These are phyloP conservation scores for Camellia sinensis DNA, from an alignment of 148 eudicot species.

Conservation along the genomic window DNA sequence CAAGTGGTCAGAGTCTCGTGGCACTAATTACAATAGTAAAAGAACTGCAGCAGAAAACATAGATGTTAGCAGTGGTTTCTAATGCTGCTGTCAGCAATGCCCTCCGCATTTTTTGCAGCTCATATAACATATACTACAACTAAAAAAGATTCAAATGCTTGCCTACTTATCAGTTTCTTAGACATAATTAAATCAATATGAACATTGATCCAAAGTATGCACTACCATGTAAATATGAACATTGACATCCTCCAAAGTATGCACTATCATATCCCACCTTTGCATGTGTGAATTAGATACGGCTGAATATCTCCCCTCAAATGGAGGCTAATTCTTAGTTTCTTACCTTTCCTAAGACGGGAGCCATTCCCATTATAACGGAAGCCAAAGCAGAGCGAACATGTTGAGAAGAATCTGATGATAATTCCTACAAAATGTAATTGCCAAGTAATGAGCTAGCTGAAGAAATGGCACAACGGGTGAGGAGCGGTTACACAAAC, in stretches of 20 bases:
- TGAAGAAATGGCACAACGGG: background rate
- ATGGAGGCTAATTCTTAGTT: conserved; percentile 44
- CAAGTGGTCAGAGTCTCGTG: background rate
- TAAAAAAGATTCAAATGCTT: background rate
- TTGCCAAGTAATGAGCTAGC: conserved; percentile 22
- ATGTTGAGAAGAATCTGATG: conserved; percentile 98
- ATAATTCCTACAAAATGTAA: conserved; percentile 63
- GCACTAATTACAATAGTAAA: background rate
- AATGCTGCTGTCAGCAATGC: background rate
- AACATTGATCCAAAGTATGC: conserved; percentile 2
- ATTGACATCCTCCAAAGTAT: conserved; percentile 1
- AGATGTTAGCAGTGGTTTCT: background rate
- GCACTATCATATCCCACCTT: background rate
- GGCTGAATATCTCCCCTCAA: background rate
- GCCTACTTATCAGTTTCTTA: background rate
- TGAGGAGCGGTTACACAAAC: background rate
- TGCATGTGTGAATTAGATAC: background rate
- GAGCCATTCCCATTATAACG: conserved; percentile 99
- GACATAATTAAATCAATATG: conserved; percentile 1
- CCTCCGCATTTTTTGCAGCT: background rate
- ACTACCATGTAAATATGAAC: background rate
- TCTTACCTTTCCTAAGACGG: conserved; percentile 93
- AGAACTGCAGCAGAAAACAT: background rate
- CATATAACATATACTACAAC: background rate
- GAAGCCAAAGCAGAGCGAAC: conserved; percentile 99